A percentile compares a stretch with the other conserved stretches of the same genome.
These are phyloP conservation scores for Basipetospora chlamydospora DNA, from an alignment of 2,329 filamentous ascomycete species.

Conservation along the genomic window DNA sequence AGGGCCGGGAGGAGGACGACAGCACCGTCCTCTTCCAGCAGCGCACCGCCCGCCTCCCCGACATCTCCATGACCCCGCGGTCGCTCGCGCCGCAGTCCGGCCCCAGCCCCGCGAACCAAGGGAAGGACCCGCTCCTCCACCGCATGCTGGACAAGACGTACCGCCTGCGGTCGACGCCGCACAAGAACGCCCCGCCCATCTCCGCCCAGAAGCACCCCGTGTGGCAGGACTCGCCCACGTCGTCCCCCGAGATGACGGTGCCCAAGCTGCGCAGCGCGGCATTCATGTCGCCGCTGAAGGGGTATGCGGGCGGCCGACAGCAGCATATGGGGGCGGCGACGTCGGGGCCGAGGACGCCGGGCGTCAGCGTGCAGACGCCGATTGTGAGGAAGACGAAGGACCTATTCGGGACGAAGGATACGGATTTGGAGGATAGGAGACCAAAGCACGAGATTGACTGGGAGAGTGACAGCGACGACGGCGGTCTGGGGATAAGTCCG, in stretches of 20 bases:
- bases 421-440: constrained; percentile 15
- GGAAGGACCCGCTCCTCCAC: constrained; percentile 70
- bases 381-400: constrained; percentile 35
- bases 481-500: constrained; percentile 63
- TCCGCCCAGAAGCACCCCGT: constrained; percentile 23
- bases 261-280: constrained; percentile 75
- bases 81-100: constrained; percentile 26
- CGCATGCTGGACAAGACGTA: constrained; percentile 93
- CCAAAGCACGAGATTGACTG: constrained; percentile 46
- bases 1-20: constrained; percentile 25
- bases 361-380: constrained; percentile 75
- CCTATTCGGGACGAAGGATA: constrained; percentile 23
- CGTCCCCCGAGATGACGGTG: constrained; percentile 63
- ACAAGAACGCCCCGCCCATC: constrained; percentile 25
- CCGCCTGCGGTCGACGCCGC: constrained; percentile 81
- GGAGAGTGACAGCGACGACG: constrained; percentile 61
- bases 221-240: constrained; percentile 47
- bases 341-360: constrained; percentile 53
- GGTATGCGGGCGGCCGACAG: constrained; percentile 25
- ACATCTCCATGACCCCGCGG: constrained; percentile 49
- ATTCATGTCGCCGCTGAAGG: constrained; percentile 59
- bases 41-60: constrained; percentile 39
- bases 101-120: constrained; percentile 12
- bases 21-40: constrained; percentile 36
- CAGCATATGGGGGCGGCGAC: constrained; percentile 26